These are phyloP conservation scores for Thraustochytrium striatum DNA, from an alignment of 352 stramenopile genomes.

Conservation along the genomic window DNA sequence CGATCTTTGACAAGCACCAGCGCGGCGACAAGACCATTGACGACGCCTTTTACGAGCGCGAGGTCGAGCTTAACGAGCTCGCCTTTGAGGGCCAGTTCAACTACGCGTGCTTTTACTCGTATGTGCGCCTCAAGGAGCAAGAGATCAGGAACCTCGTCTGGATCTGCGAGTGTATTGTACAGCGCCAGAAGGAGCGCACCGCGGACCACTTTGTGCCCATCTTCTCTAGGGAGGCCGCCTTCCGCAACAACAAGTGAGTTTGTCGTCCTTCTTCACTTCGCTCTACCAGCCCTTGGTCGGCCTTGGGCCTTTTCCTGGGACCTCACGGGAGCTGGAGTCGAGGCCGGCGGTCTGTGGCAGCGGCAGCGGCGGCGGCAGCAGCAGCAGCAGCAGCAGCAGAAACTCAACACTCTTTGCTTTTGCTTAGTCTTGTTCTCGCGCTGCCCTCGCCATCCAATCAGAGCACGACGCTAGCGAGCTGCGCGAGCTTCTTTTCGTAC, in stretches of 20 bases:
- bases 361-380: too few relatives aligned
- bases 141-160: slow-evolving; percentile 99
- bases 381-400: too few relatives aligned
- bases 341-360: too few relatives aligned
- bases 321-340: too few relatives aligned
- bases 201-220: slow-evolving; percentile 96
- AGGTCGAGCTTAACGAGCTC: slow-evolving; percentile 95
- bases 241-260: background rate
- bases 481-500: slow-evolving; percentile 32
- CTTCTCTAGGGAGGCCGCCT: slow-evolving; percentile 67
- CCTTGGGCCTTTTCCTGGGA: too few relatives aligned
- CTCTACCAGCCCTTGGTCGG: too few relatives aligned
- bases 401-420: too few relatives aligned
- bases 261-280: background rate
- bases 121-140: slow-evolving; percentile 99
- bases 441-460: background rate
- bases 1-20: slow-evolving; percentile 89
- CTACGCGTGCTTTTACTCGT: slow-evolving; percentile 97
- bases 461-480: background rate
- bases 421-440: background rate
- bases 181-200: slow-evolving; percentile 97
- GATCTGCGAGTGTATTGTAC: slow-evolving; percentile 98
- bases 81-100: slow-evolving; percentile 99
- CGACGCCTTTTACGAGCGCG: slow-evolving; percentile 97
- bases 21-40: slow-evolving; percentile 92